Conservation (phyloP, 208 protist genomes). For the Leishmania lainsoni region DNA sequence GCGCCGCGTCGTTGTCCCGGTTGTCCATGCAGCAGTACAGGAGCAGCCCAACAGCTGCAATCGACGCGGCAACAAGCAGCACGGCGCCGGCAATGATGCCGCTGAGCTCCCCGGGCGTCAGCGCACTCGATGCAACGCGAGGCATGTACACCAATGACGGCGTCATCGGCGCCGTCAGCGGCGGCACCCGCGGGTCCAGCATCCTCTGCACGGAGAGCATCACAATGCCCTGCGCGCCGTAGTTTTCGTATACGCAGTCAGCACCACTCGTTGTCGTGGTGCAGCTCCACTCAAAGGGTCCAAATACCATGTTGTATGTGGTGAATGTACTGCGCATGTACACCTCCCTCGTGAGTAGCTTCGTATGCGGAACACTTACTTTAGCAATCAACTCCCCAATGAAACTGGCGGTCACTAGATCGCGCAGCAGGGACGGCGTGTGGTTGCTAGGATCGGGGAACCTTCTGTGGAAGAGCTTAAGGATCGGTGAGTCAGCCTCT, state of each 20-base stretch:
- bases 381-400: slow-evolving; percentile 15
- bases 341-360: slow-evolving; percentile 12
- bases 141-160: slow-evolving; percentile 44
- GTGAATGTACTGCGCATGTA: background rate
- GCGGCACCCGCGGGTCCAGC: slow-evolving; percentile 22
- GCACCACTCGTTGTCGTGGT: background rate
- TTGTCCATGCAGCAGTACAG: background rate
- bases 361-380: slow-evolving; percentile 12
- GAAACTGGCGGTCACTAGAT: background rate
- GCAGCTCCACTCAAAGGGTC: slow-evolving; percentile 7
- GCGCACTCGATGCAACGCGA: background rate
- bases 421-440: background rate
- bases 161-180: slow-evolving; percentile 14
- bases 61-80: background rate
- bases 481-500: slow-evolving; percentile 8
- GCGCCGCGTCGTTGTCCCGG: slow-evolving; percentile 54
- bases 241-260: slow-evolving; percentile 38
- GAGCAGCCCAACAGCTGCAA: no score
- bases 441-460: background rate
- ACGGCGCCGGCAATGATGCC: slow-evolving; percentile 39
- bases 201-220: slow-evolving; percentile 31
- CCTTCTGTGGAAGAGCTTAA: slow-evolving; percentile 25
- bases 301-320: background rate
- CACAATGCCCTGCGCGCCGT: slow-evolving; percentile 43
- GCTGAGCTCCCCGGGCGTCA: slow-evolving; percentile 28